phyloP scores from a whole-genome alignment of 768 basidiomycete genomes.

The Tulasnella sp. region DNA sequence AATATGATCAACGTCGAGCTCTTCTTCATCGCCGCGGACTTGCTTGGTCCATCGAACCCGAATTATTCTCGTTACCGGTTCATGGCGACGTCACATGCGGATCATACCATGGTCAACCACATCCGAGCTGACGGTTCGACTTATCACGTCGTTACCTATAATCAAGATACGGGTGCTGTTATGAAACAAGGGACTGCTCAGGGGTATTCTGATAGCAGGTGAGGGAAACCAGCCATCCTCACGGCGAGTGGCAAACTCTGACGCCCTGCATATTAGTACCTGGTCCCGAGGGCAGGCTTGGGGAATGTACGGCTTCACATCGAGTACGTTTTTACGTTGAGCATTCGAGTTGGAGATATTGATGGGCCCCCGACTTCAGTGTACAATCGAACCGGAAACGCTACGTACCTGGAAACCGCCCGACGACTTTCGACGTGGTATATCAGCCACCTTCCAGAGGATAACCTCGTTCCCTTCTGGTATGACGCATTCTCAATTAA shows the following conservation, averaged over 20 bases:
- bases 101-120: conserved; percentile 32
- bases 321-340: conserved; percentile 45
- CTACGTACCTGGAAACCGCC: conserved; percentile 56
- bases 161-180: conserved; percentile 49
- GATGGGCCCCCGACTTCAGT: conserved; percentile 40
- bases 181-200: conserved; percentile 55
- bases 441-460: conserved; percentile 52
- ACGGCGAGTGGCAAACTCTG: neutral
- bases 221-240: neutral
- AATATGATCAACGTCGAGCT: conserved; percentile 32
- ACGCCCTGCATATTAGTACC: conserved; percentile 44
- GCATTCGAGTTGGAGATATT: neutral
- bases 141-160: conserved; percentile 32
- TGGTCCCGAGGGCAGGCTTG: conserved; percentile 73
- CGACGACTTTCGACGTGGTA: conserved; percentile 58
- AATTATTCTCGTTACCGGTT: conserved; percentile 17
- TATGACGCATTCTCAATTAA: conserved; percentile 34
- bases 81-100: conserved; percentile 33
- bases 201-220: conserved; percentile 50
- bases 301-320: conserved; percentile 66
- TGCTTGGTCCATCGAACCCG: conserved; percentile 27
- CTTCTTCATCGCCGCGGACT: conserved; percentile 16
- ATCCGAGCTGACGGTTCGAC: conserved; percentile 30
- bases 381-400: conserved; percentile 51
- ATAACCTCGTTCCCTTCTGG: conserved; percentile 64